phyloP scores from a whole-genome alignment of 306 rosid species.

The Quillaja saponaria region DNA sequence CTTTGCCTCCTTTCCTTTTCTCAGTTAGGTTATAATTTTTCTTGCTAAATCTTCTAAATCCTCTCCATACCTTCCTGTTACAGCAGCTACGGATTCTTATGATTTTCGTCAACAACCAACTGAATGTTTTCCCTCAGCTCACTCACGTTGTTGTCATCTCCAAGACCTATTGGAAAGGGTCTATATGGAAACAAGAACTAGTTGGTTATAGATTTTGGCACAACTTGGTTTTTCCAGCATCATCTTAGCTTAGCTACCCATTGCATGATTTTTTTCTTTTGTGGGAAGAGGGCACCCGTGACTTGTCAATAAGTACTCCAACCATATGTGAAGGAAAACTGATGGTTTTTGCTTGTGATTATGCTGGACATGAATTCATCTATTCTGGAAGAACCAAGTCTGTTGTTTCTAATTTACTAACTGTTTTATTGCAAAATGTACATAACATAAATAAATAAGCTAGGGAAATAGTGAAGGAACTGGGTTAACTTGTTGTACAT shows the following conservation, averaged over 20 bases:
- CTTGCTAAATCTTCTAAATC: conserved; percentile 30
- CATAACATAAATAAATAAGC: conserved; percentile 19
- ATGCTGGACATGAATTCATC: conserved; percentile 40
- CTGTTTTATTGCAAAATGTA: conserved; percentile 11
- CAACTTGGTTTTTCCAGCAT: neutral
- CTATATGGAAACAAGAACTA: neutral
- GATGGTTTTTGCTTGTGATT: conserved; percentile 13
- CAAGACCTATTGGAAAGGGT: conserved; percentile 31
- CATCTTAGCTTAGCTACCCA: too few relatives aligned
- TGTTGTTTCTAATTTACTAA: conserved; percentile 9
- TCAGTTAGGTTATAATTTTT: conserved; percentile 31
- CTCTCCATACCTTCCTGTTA: conserved; percentile 29
- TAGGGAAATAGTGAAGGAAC: conserved; percentile 17
- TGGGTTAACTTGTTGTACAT: conserved; percentile 19
- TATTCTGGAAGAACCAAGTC: conserved; percentile 22
- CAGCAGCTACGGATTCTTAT: conserved; percentile 40
- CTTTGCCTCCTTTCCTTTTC: conserved; percentile 45
- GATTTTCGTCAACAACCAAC: conserved; percentile 32
- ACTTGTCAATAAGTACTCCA: conserved; percentile 1
- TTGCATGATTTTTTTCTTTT: too few relatives aligned
- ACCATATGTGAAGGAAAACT: neutral
- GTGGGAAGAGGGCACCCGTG: neutral
- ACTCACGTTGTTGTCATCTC: conserved; percentile 25
- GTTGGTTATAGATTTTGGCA: conserved; percentile 3
- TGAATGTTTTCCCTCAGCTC: conserved; percentile 15